These are phyloP conservation scores for Lasiodiplodia gonubiensis DNA, from an alignment of 2,329 filamentous ascomycete species.

Conservation along the genomic window DNA sequence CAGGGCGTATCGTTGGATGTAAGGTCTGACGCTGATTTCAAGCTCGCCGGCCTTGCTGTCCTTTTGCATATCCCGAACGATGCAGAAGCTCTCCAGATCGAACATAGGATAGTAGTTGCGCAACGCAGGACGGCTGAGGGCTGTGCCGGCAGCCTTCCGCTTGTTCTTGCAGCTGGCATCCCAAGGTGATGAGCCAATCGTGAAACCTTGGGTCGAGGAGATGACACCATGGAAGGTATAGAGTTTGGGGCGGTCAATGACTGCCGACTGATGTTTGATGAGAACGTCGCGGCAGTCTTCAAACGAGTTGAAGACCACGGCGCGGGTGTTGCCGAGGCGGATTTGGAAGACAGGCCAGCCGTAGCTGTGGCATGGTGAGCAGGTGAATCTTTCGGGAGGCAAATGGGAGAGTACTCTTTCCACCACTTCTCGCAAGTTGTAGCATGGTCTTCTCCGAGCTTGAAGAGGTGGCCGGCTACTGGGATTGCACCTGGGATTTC, in stretches of 20 bases:
- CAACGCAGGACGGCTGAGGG: conserved; percentile 54
- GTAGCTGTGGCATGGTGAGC: conserved; percentile 49
- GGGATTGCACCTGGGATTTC: conserved; percentile 59
- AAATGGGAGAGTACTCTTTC: conserved; percentile 41
- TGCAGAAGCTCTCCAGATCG: conserved; percentile 59
- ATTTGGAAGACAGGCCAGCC: conserved; percentile 59
- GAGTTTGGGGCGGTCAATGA: conserved; percentile 58
- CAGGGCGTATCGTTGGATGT: conserved; percentile 60
- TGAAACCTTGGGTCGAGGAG: conserved; percentile 59
- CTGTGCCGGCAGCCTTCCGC: conserved; percentile 57
- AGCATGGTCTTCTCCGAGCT: conserved; percentile 61
- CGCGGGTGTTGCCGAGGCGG: conserved; percentile 58
- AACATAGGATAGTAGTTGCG: conserved; percentile 60
- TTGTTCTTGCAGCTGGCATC: conserved; percentile 61
- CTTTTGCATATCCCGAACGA: conserved; percentile 54
- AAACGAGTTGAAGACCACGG: conserved; percentile 61
- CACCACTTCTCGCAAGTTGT: conserved; percentile 59
- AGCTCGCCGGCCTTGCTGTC: conserved; percentile 51
- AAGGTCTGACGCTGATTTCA: conserved; percentile 56
- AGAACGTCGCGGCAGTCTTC: conserved; percentile 59
- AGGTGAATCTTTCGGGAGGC: neutral
- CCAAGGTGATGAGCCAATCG: conserved; percentile 61
- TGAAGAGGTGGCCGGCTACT: conserved; percentile 57
- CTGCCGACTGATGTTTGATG: conserved; percentile 55
- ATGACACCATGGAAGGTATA: conserved; percentile 63